Base-by-base conservation (phyloP, 202 grass and related monocot genomes). In the Panicum virgatum region DNA sequence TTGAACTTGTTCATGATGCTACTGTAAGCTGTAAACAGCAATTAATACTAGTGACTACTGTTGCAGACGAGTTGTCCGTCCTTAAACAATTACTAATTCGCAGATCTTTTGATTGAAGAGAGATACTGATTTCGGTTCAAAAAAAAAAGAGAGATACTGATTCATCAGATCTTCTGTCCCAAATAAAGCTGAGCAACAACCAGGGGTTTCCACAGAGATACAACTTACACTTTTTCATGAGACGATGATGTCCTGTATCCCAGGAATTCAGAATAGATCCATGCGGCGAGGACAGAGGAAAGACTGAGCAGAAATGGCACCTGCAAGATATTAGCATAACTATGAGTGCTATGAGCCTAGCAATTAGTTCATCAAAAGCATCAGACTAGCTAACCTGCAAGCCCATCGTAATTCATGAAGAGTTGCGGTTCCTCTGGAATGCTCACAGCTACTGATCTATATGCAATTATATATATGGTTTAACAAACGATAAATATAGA, bases 231-330 rank as follows among this genome's bases (percentile, higher is more conserved):
- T 97, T 97, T 97, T 20, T 65, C 72, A 77, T 68, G 58, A 38
- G 62, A 81, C 0, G 46, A 91, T 72, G 69, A 84, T 78, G 77
- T 88, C 68, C 63, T 75, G 44, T 87, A 92, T 60, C 90, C 91
- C 77, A 97, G 80, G 73, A 90, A 83, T 83, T 97, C 94, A 1
- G 94, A 85, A 44, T 97, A 97, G 57, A 90, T 39, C 91, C 91
- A 97, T 83, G 89, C 94, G 53, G 86, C 85, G 27, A 94, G 76
- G 9, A 97, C 89, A 12, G 85, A 86, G 26, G 90, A 89, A 82
- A 94, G 84, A 10, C 89, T 88, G 16, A 94, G 83, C 64, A 97
- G 76, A 88, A 92, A 94, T 1, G 91, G 89, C 45, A 94, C 89
- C 89, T 97, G 76, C 70, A 90, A 78, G 16, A 74, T 89, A 75